phyloP scores from a whole-genome alignment of 2,329 filamentous ascomycete genomes.

The Ceratocystiopsis minuta region DNA sequence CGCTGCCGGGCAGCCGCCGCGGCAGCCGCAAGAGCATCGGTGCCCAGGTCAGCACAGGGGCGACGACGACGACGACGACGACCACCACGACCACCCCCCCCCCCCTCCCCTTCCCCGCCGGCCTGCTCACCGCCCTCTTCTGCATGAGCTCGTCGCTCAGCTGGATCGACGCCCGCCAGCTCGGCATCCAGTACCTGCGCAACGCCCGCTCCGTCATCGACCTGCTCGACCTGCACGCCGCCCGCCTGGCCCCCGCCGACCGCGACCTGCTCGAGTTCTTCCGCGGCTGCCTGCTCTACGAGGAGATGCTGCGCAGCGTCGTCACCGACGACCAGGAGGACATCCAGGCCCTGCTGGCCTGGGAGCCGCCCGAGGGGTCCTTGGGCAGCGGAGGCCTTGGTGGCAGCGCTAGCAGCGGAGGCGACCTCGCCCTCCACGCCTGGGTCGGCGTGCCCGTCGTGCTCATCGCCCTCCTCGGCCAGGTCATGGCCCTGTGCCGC shows the following conservation, averaged over 20 bases:
- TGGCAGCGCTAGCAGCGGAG: background rate
- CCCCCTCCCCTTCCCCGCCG: conserved; percentile 13
- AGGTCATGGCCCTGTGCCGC: conserved; percentile 19
- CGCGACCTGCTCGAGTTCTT: conserved; percentile 18
- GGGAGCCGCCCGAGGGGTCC: conserved; percentile 1
- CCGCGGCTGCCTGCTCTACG: conserved; percentile 21
- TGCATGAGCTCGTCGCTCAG: conserved; percentile 23
- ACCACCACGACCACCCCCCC: too few species aligned
- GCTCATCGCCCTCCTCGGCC: conserved; percentile 17
- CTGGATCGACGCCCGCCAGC: conserved; percentile 20
- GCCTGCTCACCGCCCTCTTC: conserved; percentile 20
- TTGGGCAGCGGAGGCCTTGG: too few species aligned
- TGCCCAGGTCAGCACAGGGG: too few species aligned
- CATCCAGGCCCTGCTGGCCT: conserved; percentile 7
- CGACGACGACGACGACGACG: too few species aligned
- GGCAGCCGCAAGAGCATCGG: too few species aligned
- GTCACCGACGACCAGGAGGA: conserved; percentile 17
- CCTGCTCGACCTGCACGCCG: conserved; percentile 2
- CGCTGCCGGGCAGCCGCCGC: too few species aligned
- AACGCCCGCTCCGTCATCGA: conserved; percentile 12
- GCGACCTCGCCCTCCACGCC: conserved; percentile 14
- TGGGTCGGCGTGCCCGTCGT: conserved; percentile 21
- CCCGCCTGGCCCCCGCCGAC: conserved; percentile 10
- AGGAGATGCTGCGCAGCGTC: conserved; percentile 21
- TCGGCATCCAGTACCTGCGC: conserved; percentile 10